phyloP scores from a whole-genome alignment of 495 filamentous ascomycete genomes.

The Parachaetomium inaequale region DNA sequence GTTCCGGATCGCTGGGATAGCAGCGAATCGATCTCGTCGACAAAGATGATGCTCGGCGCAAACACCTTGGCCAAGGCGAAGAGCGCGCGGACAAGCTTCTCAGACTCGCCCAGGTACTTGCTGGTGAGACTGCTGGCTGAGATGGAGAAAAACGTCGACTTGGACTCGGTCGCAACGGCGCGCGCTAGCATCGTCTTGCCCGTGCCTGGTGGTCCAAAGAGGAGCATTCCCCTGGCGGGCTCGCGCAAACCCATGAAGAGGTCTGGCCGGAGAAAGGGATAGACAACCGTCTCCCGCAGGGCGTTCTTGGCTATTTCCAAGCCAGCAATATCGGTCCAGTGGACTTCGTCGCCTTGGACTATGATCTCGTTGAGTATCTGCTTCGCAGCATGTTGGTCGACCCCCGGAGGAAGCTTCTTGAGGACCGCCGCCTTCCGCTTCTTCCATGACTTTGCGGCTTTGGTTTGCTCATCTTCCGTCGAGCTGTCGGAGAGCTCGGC shows the following conservation, averaged over 20 bases:
- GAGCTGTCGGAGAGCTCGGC: conserved; percentile 22
- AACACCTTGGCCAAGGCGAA: conserved; percentile 87
- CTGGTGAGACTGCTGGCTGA: conserved; percentile 89
- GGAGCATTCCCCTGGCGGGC: conserved; percentile 89
- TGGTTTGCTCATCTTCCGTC: conserved; percentile 31
- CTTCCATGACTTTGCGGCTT: conserved; percentile 49
- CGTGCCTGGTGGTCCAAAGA: conserved; percentile 95
- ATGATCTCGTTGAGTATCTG: conserved; percentile 97
- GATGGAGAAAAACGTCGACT: conserved; percentile 96
- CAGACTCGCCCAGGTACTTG: conserved; percentile 94
- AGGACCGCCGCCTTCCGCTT: conserved; percentile 53
- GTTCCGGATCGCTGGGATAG: conserved; percentile 77
- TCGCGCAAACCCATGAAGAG: conserved; percentile 94
- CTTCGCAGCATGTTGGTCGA: conserved; percentile 77
- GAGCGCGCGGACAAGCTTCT: conserved; percentile 91
- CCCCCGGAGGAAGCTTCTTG: conserved; percentile 71
- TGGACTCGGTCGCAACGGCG: conserved; percentile 91
- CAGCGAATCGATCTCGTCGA: conserved; percentile 97
- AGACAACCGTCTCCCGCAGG: conserved; percentile 93
- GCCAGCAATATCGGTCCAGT: conserved; percentile 92
- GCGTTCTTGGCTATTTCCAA: conserved; percentile 87
- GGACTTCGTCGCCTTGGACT: conserved; percentile 88
- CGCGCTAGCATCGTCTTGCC: conserved; percentile 98
- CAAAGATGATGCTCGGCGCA: conserved; percentile 95
- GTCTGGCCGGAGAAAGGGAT: conserved; percentile 93